phyloP scores from a whole-genome alignment of 140 eudicot species.

The Senecio squalidus region DNA sequence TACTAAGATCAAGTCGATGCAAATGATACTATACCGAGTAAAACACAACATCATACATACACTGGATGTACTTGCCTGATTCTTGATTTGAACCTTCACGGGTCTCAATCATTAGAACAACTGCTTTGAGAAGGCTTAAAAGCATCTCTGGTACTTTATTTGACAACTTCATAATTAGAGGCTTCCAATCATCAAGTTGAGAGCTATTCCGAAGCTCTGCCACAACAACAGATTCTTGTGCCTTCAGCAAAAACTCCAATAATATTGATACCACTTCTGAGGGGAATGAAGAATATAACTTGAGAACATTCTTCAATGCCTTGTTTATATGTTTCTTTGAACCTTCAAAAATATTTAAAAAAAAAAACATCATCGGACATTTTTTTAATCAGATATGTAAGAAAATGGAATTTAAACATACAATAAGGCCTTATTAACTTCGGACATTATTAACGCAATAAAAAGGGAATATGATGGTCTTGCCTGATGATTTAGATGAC shows the following conservation, averaged over 20 bases:
- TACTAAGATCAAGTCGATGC: too few relatives aligned
- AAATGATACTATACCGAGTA: not conserved
- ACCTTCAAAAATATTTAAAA: constrained; percentile 37
- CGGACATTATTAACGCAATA: not conserved
- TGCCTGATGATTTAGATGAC: constrained; percentile 46
- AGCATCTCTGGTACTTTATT: constrained; percentile 73
- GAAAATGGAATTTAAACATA: constrained; percentile 6
- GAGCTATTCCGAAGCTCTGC: constrained; percentile 25
- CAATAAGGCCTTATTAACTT: not conserved
- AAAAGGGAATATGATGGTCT: constrained; percentile 6
- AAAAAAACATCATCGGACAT: constrained; percentile 14
- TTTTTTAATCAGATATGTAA: not conserved
- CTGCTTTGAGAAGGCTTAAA: constrained; percentile 53
- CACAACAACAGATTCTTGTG: constrained; percentile 37
- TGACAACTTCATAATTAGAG: constrained; percentile 59
- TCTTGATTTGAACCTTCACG: constrained; percentile 25
- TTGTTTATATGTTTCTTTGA: constrained; percentile 52
- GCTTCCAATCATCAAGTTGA: constrained; percentile 66
- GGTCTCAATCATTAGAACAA: constrained; percentile 62
- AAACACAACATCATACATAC: not conserved
- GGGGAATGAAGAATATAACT: constrained; percentile 63
- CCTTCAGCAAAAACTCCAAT: constrained; percentile 54
- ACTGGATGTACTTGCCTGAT: constrained; percentile 31
- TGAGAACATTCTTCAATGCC: constrained; percentile 45
- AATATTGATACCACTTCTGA: constrained; percentile 54